Evolutionary conservation across 768 basidiomycete genomes (phyloP).

Genomic region (Agaricus subrufescens): DNA sequence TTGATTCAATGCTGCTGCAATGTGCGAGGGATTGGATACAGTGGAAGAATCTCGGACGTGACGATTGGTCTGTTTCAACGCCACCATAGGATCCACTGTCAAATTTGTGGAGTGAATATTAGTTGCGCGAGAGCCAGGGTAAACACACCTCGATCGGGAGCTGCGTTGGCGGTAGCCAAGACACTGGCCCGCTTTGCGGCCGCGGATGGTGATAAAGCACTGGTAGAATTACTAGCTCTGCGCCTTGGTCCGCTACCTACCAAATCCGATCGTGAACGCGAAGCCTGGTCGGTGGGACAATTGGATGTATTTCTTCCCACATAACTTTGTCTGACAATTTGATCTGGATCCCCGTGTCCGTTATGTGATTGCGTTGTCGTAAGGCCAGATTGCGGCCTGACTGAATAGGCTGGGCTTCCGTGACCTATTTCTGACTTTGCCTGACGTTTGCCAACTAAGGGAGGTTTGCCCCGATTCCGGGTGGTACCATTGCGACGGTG

Average conservation of each 20-base stretch:
- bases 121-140: neutral
- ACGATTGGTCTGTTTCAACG: conserved; percentile 16
- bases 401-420: conserved; percentile 20
- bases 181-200: conserved; percentile 48
- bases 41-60: conserved; percentile 25
- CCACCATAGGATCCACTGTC: conserved; percentile 9
- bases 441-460: conserved; percentile 18
- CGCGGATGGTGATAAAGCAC: conserved; percentile 47
- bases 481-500: conserved; percentile 15
- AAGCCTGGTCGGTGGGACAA: conserved; percentile 12
- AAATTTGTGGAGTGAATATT: neutral
- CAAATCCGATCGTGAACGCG: conserved; percentile 31
- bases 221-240: conserved; percentile 56
- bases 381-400: conserved; percentile 14
- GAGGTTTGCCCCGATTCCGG: conserved; percentile 11
- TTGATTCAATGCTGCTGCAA: neutral
- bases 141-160: conserved; percentile 24
- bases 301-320: conserved; percentile 2
- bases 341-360: conserved; percentile 20
- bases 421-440: conserved; percentile 41
- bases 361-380: conserved; percentile 20
- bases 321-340: conserved; percentile 7
- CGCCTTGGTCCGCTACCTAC: conserved; percentile 28
- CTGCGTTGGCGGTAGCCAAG: conserved; percentile 27
- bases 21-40: conserved; percentile 18